These are phyloP conservation scores for Calonectria naviculata DNA, from an alignment of 2,329 filamentous ascomycete genomes.

Conservation along the genomic window DNA sequence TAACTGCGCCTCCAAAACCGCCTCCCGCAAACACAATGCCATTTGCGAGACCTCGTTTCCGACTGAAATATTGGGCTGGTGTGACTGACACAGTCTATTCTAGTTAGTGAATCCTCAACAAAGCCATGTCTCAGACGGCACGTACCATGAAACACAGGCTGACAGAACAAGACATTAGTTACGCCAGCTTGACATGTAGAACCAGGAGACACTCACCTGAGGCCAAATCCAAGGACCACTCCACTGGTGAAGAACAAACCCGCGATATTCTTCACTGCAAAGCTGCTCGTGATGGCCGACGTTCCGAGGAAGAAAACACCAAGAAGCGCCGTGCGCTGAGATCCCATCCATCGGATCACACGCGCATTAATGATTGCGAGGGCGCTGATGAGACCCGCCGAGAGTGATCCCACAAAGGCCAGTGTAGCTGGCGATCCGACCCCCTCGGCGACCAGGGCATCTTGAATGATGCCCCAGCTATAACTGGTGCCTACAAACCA, in stretches of 20 bases:
- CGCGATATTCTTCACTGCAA: slow-evolving; percentile 38
- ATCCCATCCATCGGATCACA: slow-evolving; percentile 60
- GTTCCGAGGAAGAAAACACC: slow-evolving; percentile 63
- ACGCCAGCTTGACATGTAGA: background rate
- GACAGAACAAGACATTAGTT: background rate
- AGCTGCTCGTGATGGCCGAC: slow-evolving; percentile 51
- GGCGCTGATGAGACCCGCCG: slow-evolving; percentile 56
- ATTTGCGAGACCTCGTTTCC: slow-evolving; percentile 65
- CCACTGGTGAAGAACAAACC: slow-evolving; percentile 42
- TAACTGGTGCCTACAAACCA: slow-evolving; percentile 69
- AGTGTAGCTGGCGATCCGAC: slow-evolving; percentile 61
- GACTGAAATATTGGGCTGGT: slow-evolving; percentile 63
- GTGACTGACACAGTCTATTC: slow-evolving; percentile 27
- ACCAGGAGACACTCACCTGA: slow-evolving; percentile 36
- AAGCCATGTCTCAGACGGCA: slow-evolving; percentile 19
- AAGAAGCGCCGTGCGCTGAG: slow-evolving; percentile 55
- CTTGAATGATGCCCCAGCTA: slow-evolving; percentile 71
- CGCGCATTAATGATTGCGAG: slow-evolving; percentile 64
- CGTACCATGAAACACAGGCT: slow-evolving; percentile 23
- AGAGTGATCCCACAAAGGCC: slow-evolving; percentile 67
- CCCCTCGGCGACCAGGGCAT: slow-evolving; percentile 60
- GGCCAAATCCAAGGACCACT: slow-evolving; percentile 37
- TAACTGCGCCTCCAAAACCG: slow-evolving; percentile 66
- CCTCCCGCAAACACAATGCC: slow-evolving; percentile 65
- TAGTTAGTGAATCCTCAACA: background rate